phyloP scores from a whole-genome alignment of 2,329 filamentous ascomycete genomes.

The Phaeomoniella chlamydospora region DNA sequence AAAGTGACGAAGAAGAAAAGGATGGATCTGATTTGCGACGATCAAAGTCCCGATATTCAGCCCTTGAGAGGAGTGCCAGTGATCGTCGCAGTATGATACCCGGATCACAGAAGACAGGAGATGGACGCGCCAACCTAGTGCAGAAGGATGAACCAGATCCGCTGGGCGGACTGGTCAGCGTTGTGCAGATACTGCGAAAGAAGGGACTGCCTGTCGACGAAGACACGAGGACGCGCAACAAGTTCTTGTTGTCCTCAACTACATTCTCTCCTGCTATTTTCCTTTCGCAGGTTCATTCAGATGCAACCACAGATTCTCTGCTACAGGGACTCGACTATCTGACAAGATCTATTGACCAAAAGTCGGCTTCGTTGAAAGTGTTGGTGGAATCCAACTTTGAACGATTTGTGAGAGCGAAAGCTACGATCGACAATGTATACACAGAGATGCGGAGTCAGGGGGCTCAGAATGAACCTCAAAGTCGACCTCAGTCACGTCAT shows the following conservation, averaged over 20 bases:
- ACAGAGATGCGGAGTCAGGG: slow-evolving; percentile 81
- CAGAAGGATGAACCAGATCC: slow-evolving; percentile 90
- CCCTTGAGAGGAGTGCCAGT: slow-evolving; percentile 62
- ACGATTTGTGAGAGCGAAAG: slow-evolving; percentile 91
- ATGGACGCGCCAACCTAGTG: slow-evolving; percentile 61
- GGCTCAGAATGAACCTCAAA: slow-evolving; percentile 26
- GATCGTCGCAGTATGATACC: slow-evolving; percentile 51
- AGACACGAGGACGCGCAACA: slow-evolving; percentile 66
- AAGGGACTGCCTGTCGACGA: slow-evolving; percentile 72
- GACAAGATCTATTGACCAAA: slow-evolving; percentile 88
- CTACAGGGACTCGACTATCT: slow-evolving; percentile 72
- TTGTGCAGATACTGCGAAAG: slow-evolving; percentile 64
- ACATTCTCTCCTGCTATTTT: slow-evolving; percentile 86
- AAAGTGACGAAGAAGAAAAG: slow-evolving; percentile 42
- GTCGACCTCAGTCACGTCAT: slow-evolving; percentile 47
- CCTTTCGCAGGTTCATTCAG: slow-evolving; percentile 78
- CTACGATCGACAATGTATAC: slow-evolving; percentile 97
- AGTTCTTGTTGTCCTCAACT: slow-evolving; percentile 88
- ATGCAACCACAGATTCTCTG: slow-evolving; percentile 68
- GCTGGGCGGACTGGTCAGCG: slow-evolving; percentile 73
- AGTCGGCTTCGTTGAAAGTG: slow-evolving; percentile 90
- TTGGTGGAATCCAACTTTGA: slow-evolving; percentile 97
- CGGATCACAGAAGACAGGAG: slow-evolving; percentile 52
- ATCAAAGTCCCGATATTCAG: slow-evolving; percentile 69
- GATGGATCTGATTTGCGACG: slow-evolving; percentile 25